Conservation (phyloP, 2,329 filamentous ascomycete genomes). For the Tolypocladium tundrense region DNA sequence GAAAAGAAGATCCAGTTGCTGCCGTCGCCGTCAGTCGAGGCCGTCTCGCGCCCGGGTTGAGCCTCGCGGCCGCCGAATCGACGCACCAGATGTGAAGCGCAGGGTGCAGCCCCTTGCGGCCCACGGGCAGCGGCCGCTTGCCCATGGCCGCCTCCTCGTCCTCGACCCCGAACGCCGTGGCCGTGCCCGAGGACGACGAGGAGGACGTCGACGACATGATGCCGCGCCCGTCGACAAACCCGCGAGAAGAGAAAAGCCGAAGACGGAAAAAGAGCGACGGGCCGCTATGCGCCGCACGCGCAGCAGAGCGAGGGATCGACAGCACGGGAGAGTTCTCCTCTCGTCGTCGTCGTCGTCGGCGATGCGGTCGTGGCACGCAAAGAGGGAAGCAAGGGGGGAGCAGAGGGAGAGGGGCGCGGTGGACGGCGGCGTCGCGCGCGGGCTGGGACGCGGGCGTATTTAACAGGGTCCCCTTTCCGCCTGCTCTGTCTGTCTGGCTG, state of each 20-base stretch:
- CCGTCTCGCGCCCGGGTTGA: too few species aligned
- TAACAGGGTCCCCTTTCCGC: neutral
- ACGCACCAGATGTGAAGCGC: constrained; percentile 22
- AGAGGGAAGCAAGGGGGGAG: neutral
- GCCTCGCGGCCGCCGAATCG: neutral
- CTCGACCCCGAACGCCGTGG: constrained; percentile 2
- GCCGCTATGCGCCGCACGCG: neutral
- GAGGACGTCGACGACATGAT: neutral
- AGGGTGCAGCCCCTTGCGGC: constrained; percentile 17
- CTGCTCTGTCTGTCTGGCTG: too few species aligned
- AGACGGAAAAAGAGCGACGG: neutral
- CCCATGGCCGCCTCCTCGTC: constrained; percentile 17
- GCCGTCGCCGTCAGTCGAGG: neutral
- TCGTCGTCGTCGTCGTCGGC: neutral
- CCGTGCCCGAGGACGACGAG: neutral
- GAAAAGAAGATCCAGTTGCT: constrained; percentile 76
- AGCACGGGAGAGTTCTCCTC: neutral
- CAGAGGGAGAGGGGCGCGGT: too few species aligned
- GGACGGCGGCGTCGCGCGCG: neutral
- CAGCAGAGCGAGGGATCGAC: neutral
- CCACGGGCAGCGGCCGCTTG: neutral
- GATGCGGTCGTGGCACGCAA: neutral
- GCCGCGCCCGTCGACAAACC: neutral
- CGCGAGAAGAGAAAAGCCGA: neutral
- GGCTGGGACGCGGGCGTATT: neutral